Evolutionary conservation across 2,329 filamentous ascomycete species (phyloP).

Genomic region (Aureobasidium melanogenum): DNA sequence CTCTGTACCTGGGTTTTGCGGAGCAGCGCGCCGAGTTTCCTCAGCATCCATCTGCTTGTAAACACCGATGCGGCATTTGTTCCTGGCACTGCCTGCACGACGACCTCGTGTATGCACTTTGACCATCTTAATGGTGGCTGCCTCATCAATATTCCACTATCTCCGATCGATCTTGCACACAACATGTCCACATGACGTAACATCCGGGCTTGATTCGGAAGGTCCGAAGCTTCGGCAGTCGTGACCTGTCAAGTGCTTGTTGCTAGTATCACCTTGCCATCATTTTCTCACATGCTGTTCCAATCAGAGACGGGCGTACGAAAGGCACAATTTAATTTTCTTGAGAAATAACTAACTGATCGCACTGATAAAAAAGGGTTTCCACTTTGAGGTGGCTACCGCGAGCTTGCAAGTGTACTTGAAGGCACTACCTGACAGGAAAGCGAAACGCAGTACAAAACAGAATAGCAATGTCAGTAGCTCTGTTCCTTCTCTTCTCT

Average conservation of each 20-base stretch:
- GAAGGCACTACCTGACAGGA: background rate
- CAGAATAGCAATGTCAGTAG: background rate
- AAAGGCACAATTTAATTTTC: too few species aligned
- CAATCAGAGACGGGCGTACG: too few species aligned
- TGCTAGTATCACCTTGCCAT: too few species aligned
- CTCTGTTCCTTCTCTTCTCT: background rate
- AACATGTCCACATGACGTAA: background rate
- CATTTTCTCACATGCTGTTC: too few species aligned
- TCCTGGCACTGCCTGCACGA: background rate
- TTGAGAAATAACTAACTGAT: too few species aligned
- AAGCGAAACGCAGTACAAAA: background rate
- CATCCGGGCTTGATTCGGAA: background rate
- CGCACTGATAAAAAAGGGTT: too few species aligned
- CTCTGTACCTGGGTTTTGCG: background rate
- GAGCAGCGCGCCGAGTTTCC: background rate
- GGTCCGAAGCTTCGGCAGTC: background rate
- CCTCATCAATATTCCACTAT: background rate
- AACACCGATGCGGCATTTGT: background rate
- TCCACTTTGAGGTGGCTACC: background rate
- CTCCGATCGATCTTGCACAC: background rate
- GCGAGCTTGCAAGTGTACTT: background rate
- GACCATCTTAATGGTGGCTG: background rate
- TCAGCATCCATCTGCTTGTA: background rate
- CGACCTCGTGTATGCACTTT: background rate
- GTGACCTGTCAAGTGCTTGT: too few species aligned